Percentiles rank a stretch among this genome's conserved stretches.
phyloP scores from a whole-genome alignment of 78 protist genomes.

The Dictyostelium purpureum region DNA sequence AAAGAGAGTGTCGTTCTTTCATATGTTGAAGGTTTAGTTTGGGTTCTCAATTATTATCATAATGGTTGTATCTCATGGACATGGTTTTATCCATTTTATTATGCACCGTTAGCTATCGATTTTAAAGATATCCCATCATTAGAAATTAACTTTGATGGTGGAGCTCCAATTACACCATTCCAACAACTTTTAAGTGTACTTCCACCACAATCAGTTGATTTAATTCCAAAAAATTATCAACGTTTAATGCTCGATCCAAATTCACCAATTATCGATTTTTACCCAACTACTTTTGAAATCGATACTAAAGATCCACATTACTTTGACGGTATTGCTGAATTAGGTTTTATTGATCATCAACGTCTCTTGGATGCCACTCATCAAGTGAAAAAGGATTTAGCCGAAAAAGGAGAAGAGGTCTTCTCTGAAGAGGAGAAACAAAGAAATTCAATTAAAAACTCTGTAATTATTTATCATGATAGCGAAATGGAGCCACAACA shows the following conservation, averaged over 20 bases:
- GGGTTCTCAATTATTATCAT: slow-evolving; percentile 96
- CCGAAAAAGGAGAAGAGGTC: not conserved
- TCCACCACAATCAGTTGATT: slow-evolving; percentile 82
- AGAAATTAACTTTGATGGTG: slow-evolving; percentile 53
- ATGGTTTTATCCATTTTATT: slow-evolving; percentile 97
- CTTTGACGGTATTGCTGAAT: slow-evolving; percentile 91
- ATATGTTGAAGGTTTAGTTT: slow-evolving; percentile 83
- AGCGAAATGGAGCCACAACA: not conserved
- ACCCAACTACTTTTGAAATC: slow-evolving; percentile 84
- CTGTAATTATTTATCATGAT: slow-evolving; percentile 55
- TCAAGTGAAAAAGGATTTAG: not conserved
- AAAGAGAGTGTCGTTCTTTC: not conserved
- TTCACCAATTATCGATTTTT: slow-evolving; percentile 86
- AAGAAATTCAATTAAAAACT: slow-evolving; percentile 29
- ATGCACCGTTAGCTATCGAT: slow-evolving; percentile 92
- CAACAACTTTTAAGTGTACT: slow-evolving; percentile 95
- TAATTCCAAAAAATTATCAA: slow-evolving; percentile 72
- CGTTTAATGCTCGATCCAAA: slow-evolving; percentile 38
- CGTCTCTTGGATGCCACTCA: slow-evolving; percentile 72
- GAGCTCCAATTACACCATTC: slow-evolving; percentile 91
- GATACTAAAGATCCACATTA: slow-evolving; percentile 87
- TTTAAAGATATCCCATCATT: slow-evolving; percentile 32
- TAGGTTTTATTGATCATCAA: slow-evolving; percentile 85
- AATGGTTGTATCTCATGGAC: slow-evolving; percentile 93
- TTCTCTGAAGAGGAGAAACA: slow-evolving; percentile 8